Conservation (phyloP, 768 basidiomycete species). For the Tricholoma flavovirens region DNA sequence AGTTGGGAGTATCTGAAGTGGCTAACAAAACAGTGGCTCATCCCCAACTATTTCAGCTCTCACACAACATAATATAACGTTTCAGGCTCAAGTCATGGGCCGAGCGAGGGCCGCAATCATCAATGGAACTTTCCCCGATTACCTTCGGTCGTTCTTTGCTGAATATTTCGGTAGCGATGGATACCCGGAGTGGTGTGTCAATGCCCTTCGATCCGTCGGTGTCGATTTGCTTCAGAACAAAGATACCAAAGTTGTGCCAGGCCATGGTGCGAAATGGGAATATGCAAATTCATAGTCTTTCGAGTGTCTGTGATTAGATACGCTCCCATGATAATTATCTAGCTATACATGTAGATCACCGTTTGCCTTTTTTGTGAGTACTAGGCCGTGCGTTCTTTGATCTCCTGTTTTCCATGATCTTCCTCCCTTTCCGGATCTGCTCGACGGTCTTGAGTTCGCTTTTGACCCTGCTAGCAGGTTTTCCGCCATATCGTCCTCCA, state of each 20-base stretch:
- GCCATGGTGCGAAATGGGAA: conserved; percentile 77
- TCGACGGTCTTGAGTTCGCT: conserved; percentile 83
- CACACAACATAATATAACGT: conserved; percentile 78
- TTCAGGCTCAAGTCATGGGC: conserved; percentile 88
- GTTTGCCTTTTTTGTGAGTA: conserved; percentile 40
- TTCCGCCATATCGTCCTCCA: conserved; percentile 51
- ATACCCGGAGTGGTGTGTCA: conserved; percentile 86
- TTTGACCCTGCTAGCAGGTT: conserved; percentile 60
- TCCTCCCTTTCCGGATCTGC: conserved; percentile 78
- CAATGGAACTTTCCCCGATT: conserved; percentile 70
- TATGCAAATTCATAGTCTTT: conserved; percentile 41
- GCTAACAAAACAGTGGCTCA: conserved; percentile 12
- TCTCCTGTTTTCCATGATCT: conserved; percentile 55
- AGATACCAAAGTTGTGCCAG: conserved; percentile 46
- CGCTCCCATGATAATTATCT: background rate
- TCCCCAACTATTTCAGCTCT: conserved; percentile 44
- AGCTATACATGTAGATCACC: conserved; percentile 16
- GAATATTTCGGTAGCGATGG: conserved; percentile 71
- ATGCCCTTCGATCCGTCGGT: conserved; percentile 75
- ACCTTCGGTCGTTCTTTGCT: conserved; percentile 69
- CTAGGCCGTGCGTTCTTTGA: conserved; percentile 77
- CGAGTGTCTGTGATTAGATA: background rate
- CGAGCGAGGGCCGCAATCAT: conserved; percentile 77
- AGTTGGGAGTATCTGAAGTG: conserved; percentile 13
- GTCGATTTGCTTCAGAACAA: conserved; percentile 70